Base-by-base conservation (phyloP, 345 rosid genomes). In the Dimocarpus longan region DNA sequence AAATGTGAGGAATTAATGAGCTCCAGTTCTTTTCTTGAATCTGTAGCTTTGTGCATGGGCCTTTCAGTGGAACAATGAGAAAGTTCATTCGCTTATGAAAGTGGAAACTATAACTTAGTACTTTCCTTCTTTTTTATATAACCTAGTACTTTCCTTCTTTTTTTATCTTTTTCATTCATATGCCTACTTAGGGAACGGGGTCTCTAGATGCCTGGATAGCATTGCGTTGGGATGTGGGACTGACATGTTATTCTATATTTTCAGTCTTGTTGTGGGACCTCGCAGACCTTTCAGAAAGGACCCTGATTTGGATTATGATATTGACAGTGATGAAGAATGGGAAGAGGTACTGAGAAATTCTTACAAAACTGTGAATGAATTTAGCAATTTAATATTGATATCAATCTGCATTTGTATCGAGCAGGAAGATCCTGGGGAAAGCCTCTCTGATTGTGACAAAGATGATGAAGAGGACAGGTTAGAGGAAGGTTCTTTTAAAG, bases 391-490 rank as follows among this genome's bases (percentile, higher is more conserved):
- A n/a, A 60, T 59, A n/a, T n/a, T 40, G 5, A 78, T 32, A 56
- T 73, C n/a, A 62, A 68, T 72, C 79, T 43, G 16, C 67, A 56
- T 66, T 84, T 72, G 63, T n/a, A 54, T 80, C 76, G 70, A 44
- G 72, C 82, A 96, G 99, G 99, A 96, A 86, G 94, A 96, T 83
- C 94, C 99, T 73, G 99, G 99, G 52, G 99, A 96, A 88, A 94
- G 95, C 86, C 91, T 96, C 74, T 96, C 99, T 52, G 98, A 96
- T 82, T 93, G 93, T 80, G 98, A 96, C 24, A 92, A 93, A 78
- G 98, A 93, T 79, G 91, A 86, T 12, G 97, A 88, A 71, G 95
- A 91, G 40, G 97, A 90, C 85, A 73, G 72, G 50, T 73, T 87
- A 56, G 94, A 87, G 73, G 93, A 91, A 73, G 94, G 85, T 62